phyloP scores from a whole-genome alignment of 768 basidiomycete genomes.

The Amylocystis lapponica region DNA sequence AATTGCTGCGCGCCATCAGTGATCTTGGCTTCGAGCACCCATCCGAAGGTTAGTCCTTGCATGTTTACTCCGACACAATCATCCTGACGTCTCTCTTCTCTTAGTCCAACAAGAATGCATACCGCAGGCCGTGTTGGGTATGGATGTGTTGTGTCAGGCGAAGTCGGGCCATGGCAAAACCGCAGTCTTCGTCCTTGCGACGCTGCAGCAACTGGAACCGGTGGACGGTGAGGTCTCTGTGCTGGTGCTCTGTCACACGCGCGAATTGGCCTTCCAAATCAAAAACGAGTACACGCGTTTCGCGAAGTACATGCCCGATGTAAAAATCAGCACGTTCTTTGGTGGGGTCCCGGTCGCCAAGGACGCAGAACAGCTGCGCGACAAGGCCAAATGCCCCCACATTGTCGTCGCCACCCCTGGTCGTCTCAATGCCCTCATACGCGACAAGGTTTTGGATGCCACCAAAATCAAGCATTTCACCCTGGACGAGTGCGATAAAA shows the following conservation, averaged over 20 bases:
- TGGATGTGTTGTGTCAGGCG: slow-evolving; percentile 99
- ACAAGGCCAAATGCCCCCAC: slow-evolving; percentile 97
- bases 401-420: slow-evolving; percentile 99
- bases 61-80: background rate
- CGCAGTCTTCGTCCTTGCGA: slow-evolving; percentile 97
- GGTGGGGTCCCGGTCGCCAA: slow-evolving; percentile 93
- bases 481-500: slow-evolving; percentile 99
- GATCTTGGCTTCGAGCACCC: slow-evolving; percentile 99
- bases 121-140: slow-evolving; percentile 97
- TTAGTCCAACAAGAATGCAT: slow-evolving; percentile 99
- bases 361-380: slow-evolving; percentile 89
- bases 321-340: slow-evolving; percentile 96
- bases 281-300: slow-evolving; percentile 99
- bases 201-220: slow-evolving; percentile 96
- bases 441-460: slow-evolving; percentile 93
- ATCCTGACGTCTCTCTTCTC: background rate
- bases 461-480: slow-evolving; percentile 99
- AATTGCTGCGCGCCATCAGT: slow-evolving; percentile 93
- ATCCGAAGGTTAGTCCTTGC: slow-evolving; percentile 74
- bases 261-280: slow-evolving; percentile 99
- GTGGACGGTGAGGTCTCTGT: slow-evolving; percentile 98
- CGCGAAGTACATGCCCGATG: slow-evolving; percentile 99
- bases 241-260: slow-evolving; percentile 97
- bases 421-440: slow-evolving; percentile 88
- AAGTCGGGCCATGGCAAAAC: slow-evolving; percentile 99